Conservation (phyloP, 2,329 filamentous ascomycete genomes). For the Curvularia hawaiiensis region DNA sequence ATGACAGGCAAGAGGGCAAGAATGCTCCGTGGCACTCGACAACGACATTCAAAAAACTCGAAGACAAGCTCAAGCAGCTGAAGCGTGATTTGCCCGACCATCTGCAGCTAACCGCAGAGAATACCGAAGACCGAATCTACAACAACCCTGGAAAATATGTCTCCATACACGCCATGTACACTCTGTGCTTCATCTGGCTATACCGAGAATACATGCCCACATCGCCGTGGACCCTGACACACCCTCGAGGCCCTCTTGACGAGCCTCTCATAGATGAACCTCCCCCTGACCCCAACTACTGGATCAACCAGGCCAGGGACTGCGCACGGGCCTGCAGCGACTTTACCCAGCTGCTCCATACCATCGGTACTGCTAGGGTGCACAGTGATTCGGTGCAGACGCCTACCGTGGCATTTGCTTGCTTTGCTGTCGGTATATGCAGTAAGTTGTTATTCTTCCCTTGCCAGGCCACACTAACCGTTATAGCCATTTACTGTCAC, state of each 20-base stretch:
- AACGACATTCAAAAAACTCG: constrained; percentile 61
- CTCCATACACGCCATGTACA: constrained; percentile 69
- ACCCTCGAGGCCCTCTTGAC: constrained; percentile 64
- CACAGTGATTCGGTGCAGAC: constrained; percentile 69
- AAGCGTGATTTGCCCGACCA: constrained; percentile 60
- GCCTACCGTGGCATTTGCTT: constrained; percentile 68
- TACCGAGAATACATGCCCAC: constrained; percentile 73
- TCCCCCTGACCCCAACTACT: constrained; percentile 53
- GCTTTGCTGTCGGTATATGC: constrained; percentile 70
- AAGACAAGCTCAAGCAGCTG: constrained; percentile 58
- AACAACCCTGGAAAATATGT: constrained; percentile 68
- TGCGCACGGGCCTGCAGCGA: constrained; percentile 67
- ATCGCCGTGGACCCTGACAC: constrained; percentile 59
- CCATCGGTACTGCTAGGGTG: constrained; percentile 48
- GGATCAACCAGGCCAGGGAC: constrained; percentile 65
- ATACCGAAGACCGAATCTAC: constrained; percentile 70
- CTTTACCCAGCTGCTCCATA: constrained; percentile 68
- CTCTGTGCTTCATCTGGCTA: constrained; percentile 69
- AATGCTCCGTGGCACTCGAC: constrained; percentile 64
- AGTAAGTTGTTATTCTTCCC: constrained; percentile 41
- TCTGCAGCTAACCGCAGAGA: constrained; percentile 63
- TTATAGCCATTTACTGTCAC: constrained; percentile 64
- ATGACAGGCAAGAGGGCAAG: constrained; percentile 45
- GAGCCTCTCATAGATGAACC: constrained; percentile 41
- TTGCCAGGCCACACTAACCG: constrained; percentile 2